Evolutionary conservation across 106 monocot species (phyloP), one percentile per base, ranked within the genome.

Genomic region (Allium fistulosum): DNA sequence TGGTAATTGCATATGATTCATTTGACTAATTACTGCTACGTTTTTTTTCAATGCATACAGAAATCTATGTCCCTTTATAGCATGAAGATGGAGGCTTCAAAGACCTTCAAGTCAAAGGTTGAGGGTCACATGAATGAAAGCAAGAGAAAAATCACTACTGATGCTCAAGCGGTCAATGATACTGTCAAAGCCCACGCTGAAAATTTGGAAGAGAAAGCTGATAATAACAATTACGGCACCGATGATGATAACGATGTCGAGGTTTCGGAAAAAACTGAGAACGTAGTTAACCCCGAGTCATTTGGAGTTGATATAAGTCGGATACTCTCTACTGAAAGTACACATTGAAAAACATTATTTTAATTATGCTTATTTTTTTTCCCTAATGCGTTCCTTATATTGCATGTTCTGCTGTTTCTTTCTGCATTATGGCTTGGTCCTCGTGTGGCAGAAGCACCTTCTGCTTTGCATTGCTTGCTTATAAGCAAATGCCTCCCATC

Each of bases 41-140:
- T 37, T 37, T 37, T 12, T 55, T 55, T 51, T 67, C 26, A 26
- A 14, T 28, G 4, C 53, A 49, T 67, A 15, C 90, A 94, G 94
- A 90, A 72, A 81, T 84, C 94, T 9, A 73, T 94, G 71, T 71
- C 76, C 16, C 76, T 94, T 14, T 87, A 90, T 62, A 79, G 78
- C 63, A 85, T 75, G 66, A 77, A 73, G 57, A 71, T 17, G 63
- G 70, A 53, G 68, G 75, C 26, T 17, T 17, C 13, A 11, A 9
- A 51, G n/a, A 5, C 11, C 1, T 15, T 46, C 13, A 57, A 46
- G 7, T 11, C 17, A 14, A 12, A 9, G 15, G 14, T 56, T 68
- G 68, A 45, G 53, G 53, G 45, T 14, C 12, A 7, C 53, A 57
- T 57, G 68, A 16, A 69, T 14, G 68, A 10, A 56, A 51, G 57